Percentiles rank a stretch among this genome's conserved stretches.
Conservation (phyloP, 768 basidiomycete species). For the Mycena sanguinolenta region DNA sequence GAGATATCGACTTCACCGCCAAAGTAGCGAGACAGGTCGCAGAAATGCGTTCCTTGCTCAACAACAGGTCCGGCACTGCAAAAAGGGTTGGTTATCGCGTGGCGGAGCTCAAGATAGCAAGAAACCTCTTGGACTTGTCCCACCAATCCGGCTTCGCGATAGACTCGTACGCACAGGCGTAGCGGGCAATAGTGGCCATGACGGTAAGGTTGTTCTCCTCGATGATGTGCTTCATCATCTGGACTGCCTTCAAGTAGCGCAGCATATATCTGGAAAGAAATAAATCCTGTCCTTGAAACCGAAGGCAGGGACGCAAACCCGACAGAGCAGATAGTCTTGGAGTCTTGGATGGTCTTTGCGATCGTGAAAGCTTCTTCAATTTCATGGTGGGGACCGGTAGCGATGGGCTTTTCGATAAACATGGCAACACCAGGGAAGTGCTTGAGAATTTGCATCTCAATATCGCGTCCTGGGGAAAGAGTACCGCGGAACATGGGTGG, state of each 20-base stretch:
- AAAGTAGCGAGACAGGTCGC: constrained; percentile 96
- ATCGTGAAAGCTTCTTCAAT: constrained; percentile 79
- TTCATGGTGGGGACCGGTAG: constrained; percentile 81
- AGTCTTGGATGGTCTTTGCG: constrained; percentile 77
- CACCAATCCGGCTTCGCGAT: constrained; percentile 92
- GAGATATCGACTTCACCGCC: constrained; percentile 94
- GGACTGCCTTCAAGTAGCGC: constrained; percentile 92
- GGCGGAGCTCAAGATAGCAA: constrained; percentile 11
- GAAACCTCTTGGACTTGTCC: constrained; percentile 88
- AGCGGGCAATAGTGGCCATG: constrained; percentile 96
- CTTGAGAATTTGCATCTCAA: constrained; percentile 90
- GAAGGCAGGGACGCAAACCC: constrained; percentile 64
- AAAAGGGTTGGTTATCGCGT: constrained; percentile 22
- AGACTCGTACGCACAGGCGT: constrained; percentile 88
- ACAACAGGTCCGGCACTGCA: constrained; percentile 83
- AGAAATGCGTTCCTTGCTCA: constrained; percentile 97
- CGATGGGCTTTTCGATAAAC: constrained; percentile 94
- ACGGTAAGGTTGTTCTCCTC: constrained; percentile 94
- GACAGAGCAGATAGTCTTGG: constrained; percentile 86
- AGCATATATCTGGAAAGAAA: constrained; percentile 82
- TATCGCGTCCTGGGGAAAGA: constrained; percentile 78
- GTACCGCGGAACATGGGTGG: constrained; percentile 96
- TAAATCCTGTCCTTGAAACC: not conserved
- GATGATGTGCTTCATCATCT: constrained; percentile 97
- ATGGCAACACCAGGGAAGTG: constrained; percentile 89